Evolutionary conservation across 73 alveolate genomes (phyloP), one percentile per base, ranked within the genome.

Genomic region (Strombidium stylifer): DNA sequence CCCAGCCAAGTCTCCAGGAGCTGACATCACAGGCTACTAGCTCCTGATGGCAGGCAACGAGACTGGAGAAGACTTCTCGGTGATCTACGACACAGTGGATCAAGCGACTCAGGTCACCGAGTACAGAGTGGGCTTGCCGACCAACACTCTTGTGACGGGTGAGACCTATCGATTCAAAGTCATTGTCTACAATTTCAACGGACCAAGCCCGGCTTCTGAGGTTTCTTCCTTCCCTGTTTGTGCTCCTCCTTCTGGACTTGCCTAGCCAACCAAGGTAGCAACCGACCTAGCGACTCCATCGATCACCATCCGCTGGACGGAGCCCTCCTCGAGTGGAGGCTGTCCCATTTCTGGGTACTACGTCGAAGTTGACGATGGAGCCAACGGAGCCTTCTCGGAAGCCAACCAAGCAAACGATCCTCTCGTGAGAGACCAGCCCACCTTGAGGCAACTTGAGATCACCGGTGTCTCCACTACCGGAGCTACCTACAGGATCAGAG

Each of bases 361-460:
- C 19, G 85, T 78, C 18, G 61, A 51, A 40, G 72, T 68, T 12
- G 87, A 85, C 70, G 90, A 85, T 62, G 94, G 94, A 15, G 19
- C 46, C 44, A 37, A 50, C 15, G 94, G 94, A 0, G 62, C 49
- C 50, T 75, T 56, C 52, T 81, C 65, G 19, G 88, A 75, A 53
- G 88, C 88, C 11, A 75, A 75, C 52, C 51, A 30, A 25, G 88
- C 62, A 32, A 21, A 27, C 15, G 88, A 75, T 34, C 24, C 21
- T 0, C 8, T 69, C 8, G 88, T 65, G 15, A 75, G 88, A 39
- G 32, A 65, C 27, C 26, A 41, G 35, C 81, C 88, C 0, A 27
- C 54, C 0, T 25, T 75, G 19, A 47, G 53, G 24, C 44, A 62
- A 44, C 31, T 64, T n/a, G 15, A 3, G 8, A 48, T 75, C 24